These are phyloP conservation scores for Rhizopogon salebrosus DNA, from an alignment of 768 basidiomycete genomes.

Conservation along the genomic window DNA sequence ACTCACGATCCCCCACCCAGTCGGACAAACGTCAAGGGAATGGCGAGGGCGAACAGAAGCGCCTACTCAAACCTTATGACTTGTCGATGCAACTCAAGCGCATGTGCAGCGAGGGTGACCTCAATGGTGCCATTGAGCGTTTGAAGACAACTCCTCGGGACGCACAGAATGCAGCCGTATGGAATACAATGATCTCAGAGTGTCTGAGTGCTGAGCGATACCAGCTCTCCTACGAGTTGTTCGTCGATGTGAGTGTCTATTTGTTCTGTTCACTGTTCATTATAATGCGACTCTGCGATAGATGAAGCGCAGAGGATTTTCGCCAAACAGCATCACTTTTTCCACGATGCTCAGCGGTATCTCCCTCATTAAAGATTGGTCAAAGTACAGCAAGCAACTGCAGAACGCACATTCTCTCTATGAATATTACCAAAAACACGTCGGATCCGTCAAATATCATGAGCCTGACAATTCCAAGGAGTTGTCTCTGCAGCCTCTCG, in stretches of 20 bases:
- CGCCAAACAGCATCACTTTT: slow-evolving; percentile 63
- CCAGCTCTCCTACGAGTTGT: slow-evolving; percentile 60
- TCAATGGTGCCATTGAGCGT: slow-evolving; percentile 59
- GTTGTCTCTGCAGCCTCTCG: slow-evolving; percentile 40
- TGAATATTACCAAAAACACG: slow-evolving; percentile 47
- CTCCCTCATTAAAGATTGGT: slow-evolving; percentile 58
- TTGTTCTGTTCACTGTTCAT: slow-evolving; percentile 1
- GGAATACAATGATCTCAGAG: slow-evolving; percentile 76
- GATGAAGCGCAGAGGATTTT: slow-evolving; percentile 85
- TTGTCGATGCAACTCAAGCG: slow-evolving; percentile 56
- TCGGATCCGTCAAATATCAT: slow-evolving; percentile 42
- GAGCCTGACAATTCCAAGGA: slow-evolving; percentile 46
- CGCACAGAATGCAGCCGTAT: slow-evolving; percentile 69
- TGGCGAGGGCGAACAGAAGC: slow-evolving; percentile 1
- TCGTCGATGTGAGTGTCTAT: slow-evolving; percentile 52
- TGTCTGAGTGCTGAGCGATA: slow-evolving; percentile 52
- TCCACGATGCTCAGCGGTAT: slow-evolving; percentile 66
- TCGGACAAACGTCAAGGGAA: slow-evolving; percentile 1
- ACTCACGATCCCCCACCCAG: neutral
- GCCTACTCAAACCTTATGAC: slow-evolving; percentile 55
- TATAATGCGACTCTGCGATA: slow-evolving; percentile 21
- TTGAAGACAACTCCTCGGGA: slow-evolving; percentile 68
- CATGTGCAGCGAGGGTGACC: slow-evolving; percentile 46
- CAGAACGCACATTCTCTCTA: slow-evolving; percentile 57
- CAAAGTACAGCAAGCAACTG: slow-evolving; percentile 53